Conservation (phyloP, 2,329 filamentous ascomycete genomes). For the Colletotrichum eremochloae region DNA sequence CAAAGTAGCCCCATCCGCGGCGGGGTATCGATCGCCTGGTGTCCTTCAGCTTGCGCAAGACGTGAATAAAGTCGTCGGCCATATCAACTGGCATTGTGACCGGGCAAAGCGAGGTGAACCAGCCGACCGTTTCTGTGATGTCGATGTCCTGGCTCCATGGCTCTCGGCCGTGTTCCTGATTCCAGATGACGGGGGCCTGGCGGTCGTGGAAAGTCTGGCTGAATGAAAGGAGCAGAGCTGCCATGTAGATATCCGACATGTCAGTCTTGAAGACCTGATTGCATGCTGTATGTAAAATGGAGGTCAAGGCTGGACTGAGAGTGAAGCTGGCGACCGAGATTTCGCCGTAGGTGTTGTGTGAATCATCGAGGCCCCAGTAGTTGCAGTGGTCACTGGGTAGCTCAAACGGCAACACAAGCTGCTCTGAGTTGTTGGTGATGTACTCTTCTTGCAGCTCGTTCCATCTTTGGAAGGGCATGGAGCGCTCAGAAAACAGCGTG, state of each 20-base stretch:
- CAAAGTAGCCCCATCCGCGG: conserved; percentile 65
- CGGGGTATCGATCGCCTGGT: conserved; percentile 58
- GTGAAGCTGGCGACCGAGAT: conserved; percentile 58
- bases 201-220: conserved; percentile 67
- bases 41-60: conserved; percentile 68
- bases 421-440: conserved; percentile 48
- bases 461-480: conserved; percentile 65
- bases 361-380: conserved; percentile 62
- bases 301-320: conserved; percentile 57
- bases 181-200: conserved; percentile 65
- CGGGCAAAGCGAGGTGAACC: conserved; percentile 71
- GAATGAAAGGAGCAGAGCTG: conserved; percentile 68
- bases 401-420: conserved; percentile 54
- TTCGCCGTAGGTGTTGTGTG: conserved; percentile 61
- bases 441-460: conserved; percentile 59
- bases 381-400: conserved; percentile 55
- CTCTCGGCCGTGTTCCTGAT: conserved; percentile 64
- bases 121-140: conserved; percentile 69
- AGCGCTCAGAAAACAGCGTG: conserved; percentile 58
- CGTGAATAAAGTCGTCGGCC: conserved; percentile 63
- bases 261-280: conserved; percentile 65
- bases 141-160: conserved; percentile 61
- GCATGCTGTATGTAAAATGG: conserved; percentile 57
- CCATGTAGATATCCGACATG: conserved; percentile 65
- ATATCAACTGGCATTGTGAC: conserved; percentile 58